Base-by-base conservation (phyloP, 495 filamentous ascomycete genomes). In the Xylaria nigripes region DNA sequence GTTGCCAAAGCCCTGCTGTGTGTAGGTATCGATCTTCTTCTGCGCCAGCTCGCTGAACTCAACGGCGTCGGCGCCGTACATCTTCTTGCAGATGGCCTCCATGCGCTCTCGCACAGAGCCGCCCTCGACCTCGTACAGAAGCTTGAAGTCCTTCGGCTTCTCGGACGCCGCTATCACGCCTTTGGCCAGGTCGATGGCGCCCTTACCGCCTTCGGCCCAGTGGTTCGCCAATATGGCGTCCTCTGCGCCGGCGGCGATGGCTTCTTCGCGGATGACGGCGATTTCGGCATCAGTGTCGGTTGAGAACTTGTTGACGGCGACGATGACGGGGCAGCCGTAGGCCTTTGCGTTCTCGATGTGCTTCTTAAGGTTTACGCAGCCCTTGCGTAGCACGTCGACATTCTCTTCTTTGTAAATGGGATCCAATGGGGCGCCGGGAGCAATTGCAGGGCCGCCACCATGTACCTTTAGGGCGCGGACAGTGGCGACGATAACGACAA, bases 391-490 rank as follows among this genome's bases (percentile, higher is more conserved):
- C 19, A 96, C 75, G 13, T 96, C 92, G 32, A 95, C 81, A 61
- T 97, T 95, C 76, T 98, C 93, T 21, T 88, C 86, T 54, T 85
- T 83, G 74, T 97, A 98, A 16, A 93, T 83, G 53, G 91, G 85
- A 57, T 83, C 77, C 13, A 96, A 81, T 40, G 87, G 69, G 43
- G 85, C 88, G 34, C 92, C 93, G 24, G 92, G 87, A 27, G 83
- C 82, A 64, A 97, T 95, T 43, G 91, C 85, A 18, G 93, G 92
- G 32, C 91, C 93, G 24, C 92, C 93, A 55, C 93, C 93, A 64
- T 98, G 93, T 15, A 96, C 90, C 77, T 98, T 98, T 48, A 98
- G 75, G 2, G 93, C 93, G 59, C 93, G 85, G 42, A 97, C 88
- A 2, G 93, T 98, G 45, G 93, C 91, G 22, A 98, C 93, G 50